A percentile compares a stretch with the other conserved stretches of the same genome.
These are phyloP conservation scores for Clonostachys rosea DNA, from an alignment of 2,329 filamentous ascomycete genomes.

Conservation along the genomic window DNA sequence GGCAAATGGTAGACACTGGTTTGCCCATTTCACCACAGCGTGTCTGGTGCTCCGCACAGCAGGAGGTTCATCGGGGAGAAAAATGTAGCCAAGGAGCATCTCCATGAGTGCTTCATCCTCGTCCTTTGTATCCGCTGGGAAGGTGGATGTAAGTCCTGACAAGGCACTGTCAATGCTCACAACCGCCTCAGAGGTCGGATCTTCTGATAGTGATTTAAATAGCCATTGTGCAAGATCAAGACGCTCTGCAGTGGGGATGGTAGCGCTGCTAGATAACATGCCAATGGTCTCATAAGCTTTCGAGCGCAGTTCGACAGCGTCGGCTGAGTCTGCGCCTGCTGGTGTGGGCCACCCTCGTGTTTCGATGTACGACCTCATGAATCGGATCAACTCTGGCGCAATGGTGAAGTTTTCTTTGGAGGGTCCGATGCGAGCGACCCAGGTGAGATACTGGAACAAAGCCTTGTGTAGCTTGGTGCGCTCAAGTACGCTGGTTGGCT, in stretches of 20 bases:
- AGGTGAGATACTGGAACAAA: slow-evolving; percentile 82
- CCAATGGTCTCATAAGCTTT: slow-evolving; percentile 91
- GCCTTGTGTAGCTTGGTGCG: slow-evolving; percentile 75
- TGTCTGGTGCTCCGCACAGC: slow-evolving; percentile 72
- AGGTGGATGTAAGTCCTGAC: slow-evolving; percentile 60
- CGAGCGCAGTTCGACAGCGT: slow-evolving; percentile 65
- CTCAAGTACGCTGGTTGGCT: slow-evolving; percentile 58
- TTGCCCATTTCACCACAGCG: slow-evolving; percentile 82
- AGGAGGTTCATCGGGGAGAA: slow-evolving; percentile 38
- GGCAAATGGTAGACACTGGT: slow-evolving; percentile 76
- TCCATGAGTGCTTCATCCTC: slow-evolving; percentile 25
- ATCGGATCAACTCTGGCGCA: slow-evolving; percentile 62
- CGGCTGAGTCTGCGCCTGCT: slow-evolving; percentile 44
- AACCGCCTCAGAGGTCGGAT: slow-evolving; percentile 69
- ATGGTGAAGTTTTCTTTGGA: slow-evolving; percentile 55
- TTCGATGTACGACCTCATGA: slow-evolving; percentile 69
- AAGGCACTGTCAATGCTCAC: slow-evolving; percentile 88
- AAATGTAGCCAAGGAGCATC: slow-evolving; percentile 67
- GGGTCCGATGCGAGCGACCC: slow-evolving; percentile 73
- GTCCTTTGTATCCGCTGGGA: slow-evolving; percentile 25
- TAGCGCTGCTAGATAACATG: slow-evolving; percentile 64
- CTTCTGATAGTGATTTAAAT: slow-evolving; percentile 77
- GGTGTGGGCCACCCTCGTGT: slow-evolving; percentile 79
- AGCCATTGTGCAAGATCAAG: slow-evolving; percentile 64
- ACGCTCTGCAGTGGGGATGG: slow-evolving; percentile 49